phyloP scores from a whole-genome alignment of 164 flowering plant genomes.

The Kalanchoe fedtschenkoi region DNA sequence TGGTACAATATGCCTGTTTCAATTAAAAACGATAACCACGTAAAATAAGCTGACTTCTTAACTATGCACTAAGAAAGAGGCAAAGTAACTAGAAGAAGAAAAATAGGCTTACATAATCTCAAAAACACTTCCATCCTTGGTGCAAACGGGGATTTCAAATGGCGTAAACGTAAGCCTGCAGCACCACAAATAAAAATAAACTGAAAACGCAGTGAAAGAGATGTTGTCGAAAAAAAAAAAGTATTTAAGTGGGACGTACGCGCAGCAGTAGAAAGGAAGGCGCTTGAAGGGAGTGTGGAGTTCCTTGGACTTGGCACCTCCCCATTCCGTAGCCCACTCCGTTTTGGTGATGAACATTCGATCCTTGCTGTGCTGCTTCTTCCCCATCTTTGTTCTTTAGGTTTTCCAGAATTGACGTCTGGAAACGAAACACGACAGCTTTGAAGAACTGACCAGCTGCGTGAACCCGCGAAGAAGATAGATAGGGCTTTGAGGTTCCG shows the following conservation, averaged over 20 bases:
- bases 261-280: slow-evolving; percentile 95
- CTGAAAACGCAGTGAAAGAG: too few species aligned
- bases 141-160: slow-evolving; percentile 72
- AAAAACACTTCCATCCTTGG: slow-evolving; percentile 79
- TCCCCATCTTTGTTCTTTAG: slow-evolving; percentile 52
- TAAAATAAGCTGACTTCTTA: neutral
- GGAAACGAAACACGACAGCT: too few species aligned
- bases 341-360: slow-evolving; percentile 90
- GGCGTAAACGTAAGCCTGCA: slow-evolving; percentile 85
- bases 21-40: slow-evolving; percentile 4
- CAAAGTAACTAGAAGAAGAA: too few species aligned
- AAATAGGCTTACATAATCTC: slow-evolving; percentile 49
- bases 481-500: too few species aligned
- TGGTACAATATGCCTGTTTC: slow-evolving; percentile 62
- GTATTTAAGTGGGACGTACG: slow-evolving; percentile 27
- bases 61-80: too few species aligned
- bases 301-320: slow-evolving; percentile 89
- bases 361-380: slow-evolving; percentile 96
- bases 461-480: too few species aligned
- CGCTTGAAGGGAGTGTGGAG: slow-evolving; percentile 65
- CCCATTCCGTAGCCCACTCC: slow-evolving; percentile 99
- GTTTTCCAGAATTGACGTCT: too few species aligned
- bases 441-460: too few species aligned
- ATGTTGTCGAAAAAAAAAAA: neutral
- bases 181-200: neutral